Percentiles rank a stretch among this genome's conserved stretches.
Conservation (phyloP, 2,329 filamentous ascomycete genomes). For the Magnaporthiopsis poae region DNA sequence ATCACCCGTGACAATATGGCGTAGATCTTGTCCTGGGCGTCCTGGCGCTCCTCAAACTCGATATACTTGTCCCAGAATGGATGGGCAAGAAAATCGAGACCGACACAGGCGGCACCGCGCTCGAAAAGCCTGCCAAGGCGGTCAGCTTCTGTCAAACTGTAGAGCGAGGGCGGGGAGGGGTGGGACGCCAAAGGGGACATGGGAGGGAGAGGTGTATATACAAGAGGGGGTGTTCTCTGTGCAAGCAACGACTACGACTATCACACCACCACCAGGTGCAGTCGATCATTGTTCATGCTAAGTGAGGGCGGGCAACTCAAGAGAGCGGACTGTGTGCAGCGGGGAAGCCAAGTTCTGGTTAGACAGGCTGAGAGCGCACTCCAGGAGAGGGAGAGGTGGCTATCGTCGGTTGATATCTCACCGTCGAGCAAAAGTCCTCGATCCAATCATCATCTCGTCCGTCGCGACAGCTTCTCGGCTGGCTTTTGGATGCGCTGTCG, state of each 20-base stretch:
- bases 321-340: constrained; percentile 7
- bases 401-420: constrained; percentile 9
- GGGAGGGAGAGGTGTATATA: constrained; percentile 45
- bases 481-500: constrained; percentile 23
- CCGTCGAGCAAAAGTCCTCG: constrained; percentile 3
- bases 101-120: constrained; percentile 72
- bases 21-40: constrained; percentile 76
- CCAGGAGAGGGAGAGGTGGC: constrained; percentile 6
- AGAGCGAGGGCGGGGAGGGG: constrained; percentile 16
- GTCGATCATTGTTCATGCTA: constrained; percentile 24
- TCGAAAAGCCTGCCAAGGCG: constrained; percentile 71
- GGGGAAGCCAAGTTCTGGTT: constrained; percentile 7
- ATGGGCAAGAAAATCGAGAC: constrained; percentile 85
- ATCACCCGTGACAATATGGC: constrained; percentile 73
- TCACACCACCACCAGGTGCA: constrained; percentile 39
- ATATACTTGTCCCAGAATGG: constrained; percentile 99
- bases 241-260: constrained; percentile 36
- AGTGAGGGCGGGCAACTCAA: constrained; percentile 23
- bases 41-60: constrained; percentile 87
- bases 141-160: constrained; percentile 20
- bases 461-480: constrained; percentile 1
- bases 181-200: constrained; percentile 17
- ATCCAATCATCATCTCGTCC: constrained; percentile 6
- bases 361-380: constrained; percentile 7
- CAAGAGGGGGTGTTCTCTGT: constrained; percentile 33